Evolutionary conservation across 2,329 filamentous ascomycete species (phyloP).

Genomic region (Colletotrichum zoysiae): DNA sequence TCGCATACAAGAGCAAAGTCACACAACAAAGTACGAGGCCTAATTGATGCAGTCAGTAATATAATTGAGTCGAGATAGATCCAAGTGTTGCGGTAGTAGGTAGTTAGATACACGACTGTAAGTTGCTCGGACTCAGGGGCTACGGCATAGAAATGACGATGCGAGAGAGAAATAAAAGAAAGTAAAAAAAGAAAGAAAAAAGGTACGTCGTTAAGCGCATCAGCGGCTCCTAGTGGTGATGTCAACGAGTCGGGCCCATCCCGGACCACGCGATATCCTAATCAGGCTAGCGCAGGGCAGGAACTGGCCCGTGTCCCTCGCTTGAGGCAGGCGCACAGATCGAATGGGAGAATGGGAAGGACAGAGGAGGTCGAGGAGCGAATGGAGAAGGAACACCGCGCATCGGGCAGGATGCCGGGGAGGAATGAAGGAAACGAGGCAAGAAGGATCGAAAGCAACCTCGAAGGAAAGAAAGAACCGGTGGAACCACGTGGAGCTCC

Average conservation of each 20-base stretch:
- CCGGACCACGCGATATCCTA: not conserved
- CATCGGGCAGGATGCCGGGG: not conserved
- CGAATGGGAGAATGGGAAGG: not conserved
- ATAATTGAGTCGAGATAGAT: not conserved
- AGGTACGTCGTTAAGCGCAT: slow-evolving; percentile 13
- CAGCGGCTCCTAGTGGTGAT: slow-evolving; percentile 37
- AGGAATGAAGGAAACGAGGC: not conserved
- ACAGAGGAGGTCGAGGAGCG: not conserved
- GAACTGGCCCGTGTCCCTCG: not conserved
- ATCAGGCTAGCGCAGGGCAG: not conserved
- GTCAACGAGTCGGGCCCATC: slow-evolving; percentile 35
- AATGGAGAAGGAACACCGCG: not conserved
- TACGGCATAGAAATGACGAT: not conserved
- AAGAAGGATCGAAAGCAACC: not conserved
- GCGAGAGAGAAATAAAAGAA: not conserved
- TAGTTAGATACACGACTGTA: slow-evolving; percentile 3
- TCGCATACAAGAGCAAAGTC: not conserved
- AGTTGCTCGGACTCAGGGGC: slow-evolving; percentile 11
- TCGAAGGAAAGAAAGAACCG: not conserved
- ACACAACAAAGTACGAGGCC: too few species aligned
- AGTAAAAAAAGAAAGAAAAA: slow-evolving; percentile 10
- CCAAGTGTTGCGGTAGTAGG: not conserved
- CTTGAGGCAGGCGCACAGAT: not conserved
- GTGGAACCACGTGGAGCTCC: not conserved
- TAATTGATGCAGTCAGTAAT: not conserved